A percentile compares a stretch with the other conserved stretches of the same genome.
phyloP scores from a whole-genome alignment of 805 yeast species.

The Metschnikowia continentalis region DNA sequence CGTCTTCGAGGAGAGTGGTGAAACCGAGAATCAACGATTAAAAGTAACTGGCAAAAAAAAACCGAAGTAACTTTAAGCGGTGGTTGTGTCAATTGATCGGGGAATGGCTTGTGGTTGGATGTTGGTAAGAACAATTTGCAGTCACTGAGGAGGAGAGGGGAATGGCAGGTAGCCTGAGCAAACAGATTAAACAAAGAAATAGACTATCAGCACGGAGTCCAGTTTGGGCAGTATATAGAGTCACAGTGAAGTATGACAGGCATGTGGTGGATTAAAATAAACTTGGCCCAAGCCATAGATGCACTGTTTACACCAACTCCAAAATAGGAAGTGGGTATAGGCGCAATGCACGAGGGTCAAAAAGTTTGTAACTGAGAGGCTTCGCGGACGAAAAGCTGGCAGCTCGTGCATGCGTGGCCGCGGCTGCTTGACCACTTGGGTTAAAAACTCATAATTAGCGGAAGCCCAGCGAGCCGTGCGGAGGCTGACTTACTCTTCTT shows the following conservation, averaged over 20 bases:
- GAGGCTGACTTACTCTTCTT: not conserved
- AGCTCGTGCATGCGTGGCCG: conserved; percentile 2
- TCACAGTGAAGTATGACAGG: not conserved
- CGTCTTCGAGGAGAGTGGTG: not conserved
- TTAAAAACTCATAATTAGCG: not conserved
- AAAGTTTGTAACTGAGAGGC: not conserved
- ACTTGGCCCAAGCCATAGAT: not conserved
- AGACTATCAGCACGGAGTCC: not conserved
- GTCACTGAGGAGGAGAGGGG: not conserved
- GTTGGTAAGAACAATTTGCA: not conserved
- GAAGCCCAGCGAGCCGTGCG: not conserved
- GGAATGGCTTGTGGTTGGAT: not conserved
- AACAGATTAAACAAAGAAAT: not conserved
- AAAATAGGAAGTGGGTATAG: conserved; percentile 2
- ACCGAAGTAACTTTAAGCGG: not conserved
- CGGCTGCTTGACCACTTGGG: not conserved
- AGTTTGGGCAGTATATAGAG: not conserved
- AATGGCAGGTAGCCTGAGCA: not conserved
- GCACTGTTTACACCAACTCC: conserved; percentile 4
- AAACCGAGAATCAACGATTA: not conserved
- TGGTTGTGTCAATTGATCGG: not conserved
- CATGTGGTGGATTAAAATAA: not conserved
- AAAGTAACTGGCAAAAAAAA: not conserved
- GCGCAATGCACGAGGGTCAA: conserved; percentile 1
- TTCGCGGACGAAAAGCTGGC: not conserved